Base-by-base conservation (phyloP, 495 filamentous ascomycete species). In the Penicillium lagena region DNA sequence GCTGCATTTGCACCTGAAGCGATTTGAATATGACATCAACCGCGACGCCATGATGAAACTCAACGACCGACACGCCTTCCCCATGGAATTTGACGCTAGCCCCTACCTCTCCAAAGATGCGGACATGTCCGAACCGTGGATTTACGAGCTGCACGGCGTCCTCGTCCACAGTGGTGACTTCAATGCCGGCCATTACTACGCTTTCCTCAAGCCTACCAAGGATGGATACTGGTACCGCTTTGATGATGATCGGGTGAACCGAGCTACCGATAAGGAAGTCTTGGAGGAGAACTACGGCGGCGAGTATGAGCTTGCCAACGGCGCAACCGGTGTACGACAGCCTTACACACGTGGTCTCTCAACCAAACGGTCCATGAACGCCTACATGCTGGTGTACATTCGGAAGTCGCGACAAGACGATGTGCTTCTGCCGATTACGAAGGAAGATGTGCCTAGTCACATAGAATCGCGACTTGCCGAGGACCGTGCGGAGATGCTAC, bases 101-200 rank as follows among this genome's bases (percentile, higher is more conserved):
- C 89, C 86, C 9, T 99, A 95, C 59, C 80, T 99, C 12, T 85
- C 88, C 39, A 80, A 85, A 12, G 83, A 88, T 31, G 90, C 90
- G 9, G 93, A 97, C 55, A 84, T 71, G 55, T 90, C 86, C 8
- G 90, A 96, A 57, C 74, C 90, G 1, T 96, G 89, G 78, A 70
- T 81, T 40, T 99, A 97, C 62, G 80, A 95, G 57, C 70, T 99
- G 12, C 93, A 97, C 59, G 90, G 93, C 49, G 93, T 99, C 9
- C 70, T 99, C 37, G 93, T 99, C 4, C 93, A 99, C 58, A 96
- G 89, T 50, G 93, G 93, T 39, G 93, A 96, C 55, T 75, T 96
- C 33, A 96, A 97, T 63, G 90, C 94, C 10, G 93, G 93, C n/a
- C 93, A 99, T 63, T 99, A 99, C 66, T 99, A 97, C 61, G 93